Base-by-base conservation (phyloP, 139 green algal genomes). In the Zygnema circumcarinatum region DNA sequence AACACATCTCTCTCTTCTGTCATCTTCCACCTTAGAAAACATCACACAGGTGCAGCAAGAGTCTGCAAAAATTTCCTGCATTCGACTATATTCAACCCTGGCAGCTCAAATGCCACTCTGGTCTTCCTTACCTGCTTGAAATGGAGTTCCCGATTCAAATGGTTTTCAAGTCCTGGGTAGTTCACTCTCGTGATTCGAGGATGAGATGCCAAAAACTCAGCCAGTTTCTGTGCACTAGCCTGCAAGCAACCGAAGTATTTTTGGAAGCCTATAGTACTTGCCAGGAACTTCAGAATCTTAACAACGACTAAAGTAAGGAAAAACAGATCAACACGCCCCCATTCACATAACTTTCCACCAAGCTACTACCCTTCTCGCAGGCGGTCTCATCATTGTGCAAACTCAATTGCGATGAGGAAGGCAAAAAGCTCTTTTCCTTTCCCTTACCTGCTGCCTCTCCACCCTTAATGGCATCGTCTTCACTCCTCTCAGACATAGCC, bases 401-500 rank as follows among this genome's bases (percentile, higher is more conserved):
- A n/a, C n/a, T n/a, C n/a, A n/a, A n/a, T n/a, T n/a, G n/a, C n/a
- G n/a, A n/a, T n/a, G n/a, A n/a, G n/a, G n/a, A n/a, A n/a, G n/a
- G n/a, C n/a, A n/a, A n/a, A n/a, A n/a, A n/a, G n/a, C n/a, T n/a
- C n/a, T n/a, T n/a, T n/a, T n/a, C n/a, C n/a, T n/a, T n/a, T 62
- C 47, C 16, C 47, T 78, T 38, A 92, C 76, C 47, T 86, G 76
- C 86, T 96, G 94, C 32, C 89, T 87, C 91, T 98, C 94, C 94
- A 99, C 97, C 53, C 97, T 94, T 81, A 99, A 91, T 0, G 93
- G 87, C 96, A 99, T 98, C 73, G 97, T 99, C 88, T 98, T 98
- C 11, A 99, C 89, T 35, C 97, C 97, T 0, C 97, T 93, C 52
- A 98, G 86, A 2, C 92, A 92, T 56, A 99, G 94, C 97, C 97